phyloP scores from a whole-genome alignment of 352 stramenopile species.

The Halophytophthora batemanensis region DNA sequence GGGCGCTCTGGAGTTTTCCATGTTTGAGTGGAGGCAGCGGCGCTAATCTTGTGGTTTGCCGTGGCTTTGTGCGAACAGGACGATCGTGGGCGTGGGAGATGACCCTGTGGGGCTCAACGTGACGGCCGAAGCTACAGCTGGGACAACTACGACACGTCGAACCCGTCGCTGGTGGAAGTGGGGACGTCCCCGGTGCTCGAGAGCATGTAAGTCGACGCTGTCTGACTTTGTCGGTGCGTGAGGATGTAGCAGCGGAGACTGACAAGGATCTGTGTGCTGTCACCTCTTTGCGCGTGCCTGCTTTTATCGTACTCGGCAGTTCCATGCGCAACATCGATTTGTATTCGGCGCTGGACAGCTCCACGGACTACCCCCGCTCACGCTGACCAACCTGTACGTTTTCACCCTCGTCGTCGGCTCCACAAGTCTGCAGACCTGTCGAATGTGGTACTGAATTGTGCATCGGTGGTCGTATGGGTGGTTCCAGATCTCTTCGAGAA shows the following conservation, averaged over 20 bases:
- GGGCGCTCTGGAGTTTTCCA: too few species aligned
- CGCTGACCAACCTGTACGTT: constrained; percentile 40
- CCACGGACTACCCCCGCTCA: constrained; percentile 38
- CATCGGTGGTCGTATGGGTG: neutral
- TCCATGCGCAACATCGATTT: constrained; percentile 44
- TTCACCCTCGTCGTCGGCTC: neutral
- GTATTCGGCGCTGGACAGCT: constrained; percentile 25
- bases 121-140: constrained; percentile 40
- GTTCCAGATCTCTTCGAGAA: constrained; percentile 28
- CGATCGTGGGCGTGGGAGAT: constrained; percentile 27
- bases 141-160: constrained; percentile 30
- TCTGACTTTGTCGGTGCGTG: neutral
- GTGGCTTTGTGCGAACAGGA: constrained; percentile 7
- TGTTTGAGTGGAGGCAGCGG: neutral
- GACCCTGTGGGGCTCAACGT: constrained; percentile 31
- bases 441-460: neutral
- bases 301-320: constrained; percentile 9
- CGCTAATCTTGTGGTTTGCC: neutral
- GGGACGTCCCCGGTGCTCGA: constrained; percentile 29
- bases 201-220: constrained; percentile 27
- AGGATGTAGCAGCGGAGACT: constrained; percentile 7
- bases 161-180: constrained; percentile 35
- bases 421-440: neutral
- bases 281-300: too few species aligned
- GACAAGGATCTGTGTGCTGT: neutral